These are phyloP conservation scores for Marasmius sp. DNA, from an alignment of 1,284 basidiomycete species.

Conservation along the genomic window DNA sequence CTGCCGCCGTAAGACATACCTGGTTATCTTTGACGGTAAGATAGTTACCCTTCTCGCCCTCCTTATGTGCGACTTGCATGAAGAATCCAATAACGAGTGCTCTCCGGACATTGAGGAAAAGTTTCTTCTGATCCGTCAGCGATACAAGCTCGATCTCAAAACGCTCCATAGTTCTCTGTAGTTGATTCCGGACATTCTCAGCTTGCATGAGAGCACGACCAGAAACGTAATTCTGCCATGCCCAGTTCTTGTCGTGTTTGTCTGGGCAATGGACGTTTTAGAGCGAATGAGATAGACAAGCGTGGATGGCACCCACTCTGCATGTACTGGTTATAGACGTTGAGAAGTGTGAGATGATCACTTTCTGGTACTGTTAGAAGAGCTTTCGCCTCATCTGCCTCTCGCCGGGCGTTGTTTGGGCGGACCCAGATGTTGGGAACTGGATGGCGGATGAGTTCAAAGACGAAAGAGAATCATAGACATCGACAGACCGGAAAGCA, in stretches of 20 bases:
- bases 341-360: slow-evolving; percentile 93
- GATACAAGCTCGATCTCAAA: slow-evolving; percentile 82
- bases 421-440: slow-evolving; percentile 95
- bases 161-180: slow-evolving; percentile 94
- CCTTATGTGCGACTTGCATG: slow-evolving; percentile 97
- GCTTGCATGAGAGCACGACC: slow-evolving; percentile 85
- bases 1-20: slow-evolving; percentile 34
- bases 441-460: slow-evolving; percentile 23
- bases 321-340: slow-evolving; percentile 94
- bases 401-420: slow-evolving; percentile 84
- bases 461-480: not conserved
- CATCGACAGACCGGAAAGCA: slow-evolving; percentile 78
- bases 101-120: slow-evolving; percentile 81
- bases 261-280: slow-evolving; percentile 41
- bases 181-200: slow-evolving; percentile 92
- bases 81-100: slow-evolving; percentile 94
- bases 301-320: slow-evolving; percentile 53
- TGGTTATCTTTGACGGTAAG: slow-evolving; percentile 94
- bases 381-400: slow-evolving; percentile 92
- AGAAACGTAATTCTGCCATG: slow-evolving; percentile 92
- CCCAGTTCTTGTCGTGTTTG: slow-evolving; percentile 81
- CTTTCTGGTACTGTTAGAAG: slow-evolving; percentile 90
- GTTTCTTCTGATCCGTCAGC: slow-evolving; percentile 77
- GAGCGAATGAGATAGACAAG: not conserved
- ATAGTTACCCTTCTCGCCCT: slow-evolving; percentile 88